Evolutionary conservation across 2,329 filamentous ascomycete genomes (phyloP).

Genomic region (Pezicula neosporulosa): DNA sequence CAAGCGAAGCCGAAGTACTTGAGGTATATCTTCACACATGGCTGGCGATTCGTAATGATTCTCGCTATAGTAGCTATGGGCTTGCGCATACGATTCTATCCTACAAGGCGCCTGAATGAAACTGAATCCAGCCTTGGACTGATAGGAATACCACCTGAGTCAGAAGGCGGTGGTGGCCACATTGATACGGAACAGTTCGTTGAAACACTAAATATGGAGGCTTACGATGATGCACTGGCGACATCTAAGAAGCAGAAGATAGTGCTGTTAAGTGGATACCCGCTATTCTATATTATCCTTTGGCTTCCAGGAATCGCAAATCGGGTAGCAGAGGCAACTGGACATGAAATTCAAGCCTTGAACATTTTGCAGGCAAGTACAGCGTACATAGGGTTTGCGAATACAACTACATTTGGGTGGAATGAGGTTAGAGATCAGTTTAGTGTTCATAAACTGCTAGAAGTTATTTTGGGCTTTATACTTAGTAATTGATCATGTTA

Average conservation of each 20-base stretch:
- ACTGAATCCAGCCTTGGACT: too few relatives aligned
- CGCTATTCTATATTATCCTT: constrained; percentile 32
- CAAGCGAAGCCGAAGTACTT: constrained; percentile 25
- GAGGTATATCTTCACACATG: constrained; percentile 34
- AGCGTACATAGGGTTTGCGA: constrained; percentile 33
- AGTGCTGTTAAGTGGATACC: constrained; percentile 34
- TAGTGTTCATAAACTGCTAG: too few relatives aligned
- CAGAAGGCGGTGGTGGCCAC: too few relatives aligned
- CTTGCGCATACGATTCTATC: constrained; percentile 33
- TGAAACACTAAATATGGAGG: too few relatives aligned
- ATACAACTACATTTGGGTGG: constrained; percentile 34
- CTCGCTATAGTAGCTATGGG: constrained; percentile 20
- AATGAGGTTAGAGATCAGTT: constrained; percentile 22
- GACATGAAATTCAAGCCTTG: constrained; percentile 19
- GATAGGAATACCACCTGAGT: too few relatives aligned
- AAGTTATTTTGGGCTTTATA: too few relatives aligned
- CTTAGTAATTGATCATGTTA: too few relatives aligned
- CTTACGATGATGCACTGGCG: not conserved
- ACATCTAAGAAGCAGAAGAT: constrained; percentile 17
- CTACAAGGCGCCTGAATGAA: too few relatives aligned
- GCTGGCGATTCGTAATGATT: constrained; percentile 33
- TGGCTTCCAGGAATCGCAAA: constrained; percentile 36
- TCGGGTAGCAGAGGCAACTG: constrained; percentile 30
- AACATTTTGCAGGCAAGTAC: constrained; percentile 30
- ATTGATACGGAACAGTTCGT: too few relatives aligned